Evolutionary conservation across 2,329 filamentous ascomycete species (phyloP), one percentile per base, ranked within the genome.

Genomic region (Bretziella fagacearum): DNA sequence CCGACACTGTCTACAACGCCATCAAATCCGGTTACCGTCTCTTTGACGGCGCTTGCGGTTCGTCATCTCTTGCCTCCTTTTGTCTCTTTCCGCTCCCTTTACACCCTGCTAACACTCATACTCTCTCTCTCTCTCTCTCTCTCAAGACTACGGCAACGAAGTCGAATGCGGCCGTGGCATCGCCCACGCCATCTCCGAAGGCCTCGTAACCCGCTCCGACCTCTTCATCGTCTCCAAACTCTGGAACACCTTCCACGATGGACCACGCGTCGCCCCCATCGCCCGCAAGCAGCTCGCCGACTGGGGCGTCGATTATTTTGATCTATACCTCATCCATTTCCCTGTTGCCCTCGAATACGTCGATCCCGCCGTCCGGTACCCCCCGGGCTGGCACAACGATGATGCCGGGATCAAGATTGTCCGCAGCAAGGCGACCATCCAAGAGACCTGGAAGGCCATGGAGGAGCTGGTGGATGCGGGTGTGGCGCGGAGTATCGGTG

Each of bases 141-240:
- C n/a, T n/a, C n/a, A 67, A 55, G 82, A 87, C 63, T 89, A 89
- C 63, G 81, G 81, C 56, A 89, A 89, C 61, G 84, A 89, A 63
- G 74, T 75, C 55, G 81, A 86, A 63, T 77, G 73, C 53, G 84
- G 83, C 50, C 66, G 86, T 60, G 84, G 84, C 56, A 71, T 89
- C 39, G 74, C 77, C 51, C 80, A 81, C 55, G 84, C 84, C 57
- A 84, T 89, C 64, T 72, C 80, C 59, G 84, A 91, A 26, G 74
- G 74, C 1, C 60, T 73, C n/a, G 63, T 82, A 39, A 68, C 54
- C 17, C 61, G 84, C 51, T 76, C 82, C 63, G 84, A 94, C 20
- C 81, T 93, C 60, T 93, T 93, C 74, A 78, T 94, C 59, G 82
- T 87, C 54, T 85, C 81, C 64, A 94, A 93, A 71, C 79, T 94